These are phyloP conservation scores for Austropuccinia psidii DNA, from an alignment of 1,284 basidiomycete genomes.

Conservation along the genomic window DNA sequence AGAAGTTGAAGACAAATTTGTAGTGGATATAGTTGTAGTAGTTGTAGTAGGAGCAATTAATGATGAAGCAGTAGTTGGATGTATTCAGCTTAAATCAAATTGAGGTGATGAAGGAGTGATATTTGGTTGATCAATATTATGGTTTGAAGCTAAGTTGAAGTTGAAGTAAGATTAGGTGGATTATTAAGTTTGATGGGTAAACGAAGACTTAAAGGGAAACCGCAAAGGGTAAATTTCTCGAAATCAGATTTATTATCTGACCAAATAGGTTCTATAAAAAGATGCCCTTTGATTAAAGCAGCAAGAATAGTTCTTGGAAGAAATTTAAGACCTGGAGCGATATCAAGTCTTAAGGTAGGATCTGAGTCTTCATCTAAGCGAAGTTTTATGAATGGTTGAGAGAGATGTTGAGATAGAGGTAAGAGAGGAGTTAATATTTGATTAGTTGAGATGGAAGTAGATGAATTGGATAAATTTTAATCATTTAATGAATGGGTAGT, in stretches of 20 bases:
- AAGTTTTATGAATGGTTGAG: slow-evolving; percentile 74
- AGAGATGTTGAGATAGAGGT: slow-evolving; percentile 47
- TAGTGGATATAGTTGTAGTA: too few relatives aligned
- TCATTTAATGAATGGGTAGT: slow-evolving; percentile 11
- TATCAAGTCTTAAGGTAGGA: slow-evolving; percentile 79
- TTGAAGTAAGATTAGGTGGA: too few relatives aligned
- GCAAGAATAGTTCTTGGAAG: slow-evolving; percentile 74
- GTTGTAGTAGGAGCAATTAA: slow-evolving; percentile 37
- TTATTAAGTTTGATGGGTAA: too few relatives aligned
- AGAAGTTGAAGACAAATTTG: slow-evolving; percentile 5
- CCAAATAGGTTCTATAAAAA: slow-evolving; percentile 76
- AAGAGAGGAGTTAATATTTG: slow-evolving; percentile 60
- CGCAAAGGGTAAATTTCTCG: slow-evolving; percentile 44
- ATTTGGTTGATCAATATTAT: too few relatives aligned
- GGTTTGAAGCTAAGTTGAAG: too few relatives aligned
- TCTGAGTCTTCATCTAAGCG: slow-evolving; percentile 83
- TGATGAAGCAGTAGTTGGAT: slow-evolving; percentile 14
- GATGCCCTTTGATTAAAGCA: slow-evolving; percentile 78
- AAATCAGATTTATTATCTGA: slow-evolving; percentile 43
- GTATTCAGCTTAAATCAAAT: not conserved
- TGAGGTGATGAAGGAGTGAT: not conserved
- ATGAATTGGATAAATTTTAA: not conserved
- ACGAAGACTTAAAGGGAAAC: slow-evolving; percentile 35
- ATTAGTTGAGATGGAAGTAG: slow-evolving; percentile 55
- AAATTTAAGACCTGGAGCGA: slow-evolving; percentile 88